These are phyloP conservation scores for Tinospora cordifolia DNA, from an alignment of 164 flowering plant genomes.

Conservation along the genomic window DNA sequence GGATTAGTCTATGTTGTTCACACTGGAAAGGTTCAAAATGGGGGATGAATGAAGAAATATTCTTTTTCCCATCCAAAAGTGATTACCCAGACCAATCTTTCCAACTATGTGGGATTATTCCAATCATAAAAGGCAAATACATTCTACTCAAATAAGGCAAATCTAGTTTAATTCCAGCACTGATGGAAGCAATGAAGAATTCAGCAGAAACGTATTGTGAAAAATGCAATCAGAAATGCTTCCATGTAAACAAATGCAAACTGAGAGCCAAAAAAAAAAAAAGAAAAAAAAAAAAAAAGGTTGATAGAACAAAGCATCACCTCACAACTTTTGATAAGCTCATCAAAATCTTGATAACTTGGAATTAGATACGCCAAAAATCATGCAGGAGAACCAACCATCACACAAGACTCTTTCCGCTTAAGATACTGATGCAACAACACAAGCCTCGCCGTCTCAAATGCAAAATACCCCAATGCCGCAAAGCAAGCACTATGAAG, in stretches of 20 bases:
- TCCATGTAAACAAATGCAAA: neutral
- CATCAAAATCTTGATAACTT: neutral
- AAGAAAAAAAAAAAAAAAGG: neutral
- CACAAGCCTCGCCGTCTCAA: conserved; percentile 89
- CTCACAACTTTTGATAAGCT: neutral
- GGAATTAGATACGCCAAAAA: neutral
- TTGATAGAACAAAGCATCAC: neutral
- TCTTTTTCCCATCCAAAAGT: too few relatives aligned
- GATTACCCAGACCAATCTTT: too few relatives aligned
- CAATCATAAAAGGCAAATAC: too few relatives aligned
- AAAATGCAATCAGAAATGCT: neutral
- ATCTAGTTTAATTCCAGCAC: too few relatives aligned
- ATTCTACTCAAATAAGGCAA: too few relatives aligned
- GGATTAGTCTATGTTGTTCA: too few relatives aligned
- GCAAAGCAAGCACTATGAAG: conserved; percentile 92
- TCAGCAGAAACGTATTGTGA: neutral
- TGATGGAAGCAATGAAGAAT: too few relatives aligned
- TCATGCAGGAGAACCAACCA: conserved; percentile 24
- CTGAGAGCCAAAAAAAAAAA: neutral
- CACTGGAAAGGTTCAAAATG: too few relatives aligned
- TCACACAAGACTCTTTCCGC: conserved; percentile 31
- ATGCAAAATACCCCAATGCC: conserved; percentile 91
- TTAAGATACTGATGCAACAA: conserved; percentile 61
- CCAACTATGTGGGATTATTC: too few relatives aligned
- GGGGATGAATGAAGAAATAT: too few relatives aligned